A percentile compares a stretch with the other conserved stretches of the same genome.
These are phyloP conservation scores for Herpetospermum pedunculosum DNA, from an alignment of 306 rosid species.

Conservation along the genomic window DNA sequence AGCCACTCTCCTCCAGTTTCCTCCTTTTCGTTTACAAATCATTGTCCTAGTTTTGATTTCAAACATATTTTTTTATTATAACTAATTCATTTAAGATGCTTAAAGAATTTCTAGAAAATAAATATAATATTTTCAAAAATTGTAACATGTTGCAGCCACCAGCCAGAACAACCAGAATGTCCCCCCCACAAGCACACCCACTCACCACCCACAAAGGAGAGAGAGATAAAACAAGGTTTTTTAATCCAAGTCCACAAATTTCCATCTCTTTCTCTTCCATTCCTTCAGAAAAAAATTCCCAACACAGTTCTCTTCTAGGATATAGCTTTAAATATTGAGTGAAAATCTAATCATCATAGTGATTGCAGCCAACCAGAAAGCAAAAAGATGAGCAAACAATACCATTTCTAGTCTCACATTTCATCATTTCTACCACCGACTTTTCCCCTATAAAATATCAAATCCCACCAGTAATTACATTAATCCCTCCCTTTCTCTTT, in stretches of 20 bases:
- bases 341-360: conserved; percentile 1
- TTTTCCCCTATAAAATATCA: conserved; percentile 1
- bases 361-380: background rate
- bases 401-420: conserved; percentile 6
- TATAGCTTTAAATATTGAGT: background rate
- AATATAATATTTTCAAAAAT: background rate
- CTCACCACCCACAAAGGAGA: background rate
- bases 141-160: conserved; percentile 4
- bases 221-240: background rate
- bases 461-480: conserved; percentile 6
- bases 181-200: background rate
- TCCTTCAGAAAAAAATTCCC: background rate
- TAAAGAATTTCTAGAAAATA: background rate
- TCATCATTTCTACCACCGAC: conserved; percentile 5
- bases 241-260: background rate
- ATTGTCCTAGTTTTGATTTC: background rate
- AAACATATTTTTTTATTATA: background rate
- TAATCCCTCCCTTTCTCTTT: background rate
- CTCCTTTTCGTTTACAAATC: background rate
- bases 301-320: background rate
- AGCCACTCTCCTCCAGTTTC: background rate
- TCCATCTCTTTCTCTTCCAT: background rate
- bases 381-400: conserved; percentile 6
- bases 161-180: background rate
- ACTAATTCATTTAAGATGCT: background rate